Percentiles rank a stretch among this genome's conserved stretches.
Conservation (phyloP, 257 asterid species). For the Solanum verrucosum region DNA sequence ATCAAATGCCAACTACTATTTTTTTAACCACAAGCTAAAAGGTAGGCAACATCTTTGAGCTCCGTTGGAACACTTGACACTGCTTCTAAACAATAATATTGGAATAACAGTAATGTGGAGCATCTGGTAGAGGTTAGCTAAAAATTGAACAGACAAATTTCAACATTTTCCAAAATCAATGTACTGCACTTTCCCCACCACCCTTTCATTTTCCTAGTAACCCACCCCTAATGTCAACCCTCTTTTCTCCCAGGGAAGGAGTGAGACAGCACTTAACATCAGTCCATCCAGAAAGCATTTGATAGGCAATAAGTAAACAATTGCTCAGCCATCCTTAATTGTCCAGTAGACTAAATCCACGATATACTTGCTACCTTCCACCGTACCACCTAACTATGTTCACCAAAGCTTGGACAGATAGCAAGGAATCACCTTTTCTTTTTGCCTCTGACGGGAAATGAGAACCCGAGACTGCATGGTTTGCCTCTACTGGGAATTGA, state of each 20-base stretch:
- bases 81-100: background rate
- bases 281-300: background rate
- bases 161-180: background rate
- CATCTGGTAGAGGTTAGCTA: background rate
- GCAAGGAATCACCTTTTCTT: background rate
- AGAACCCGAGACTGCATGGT: background rate
- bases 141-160: background rate
- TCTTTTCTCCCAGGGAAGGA: background rate
- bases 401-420: background rate
- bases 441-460: background rate
- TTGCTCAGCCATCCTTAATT: background rate
- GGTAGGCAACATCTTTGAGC: background rate
- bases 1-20: background rate
- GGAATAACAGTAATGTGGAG: background rate
- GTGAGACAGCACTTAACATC: background rate
- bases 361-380: background rate
- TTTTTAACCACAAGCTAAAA: background rate
- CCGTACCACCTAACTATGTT: background rate
- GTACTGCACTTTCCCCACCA: background rate
- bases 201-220: background rate
- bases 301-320: background rate
- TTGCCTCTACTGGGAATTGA: background rate
- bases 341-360: background rate
- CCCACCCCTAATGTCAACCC: background rate
- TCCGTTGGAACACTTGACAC: background rate